Evolutionary conservation across 2,329 filamentous ascomycete genomes (phyloP), one percentile per base, ranked within the genome.

Genomic region (Colletotrichum sp.): DNA sequence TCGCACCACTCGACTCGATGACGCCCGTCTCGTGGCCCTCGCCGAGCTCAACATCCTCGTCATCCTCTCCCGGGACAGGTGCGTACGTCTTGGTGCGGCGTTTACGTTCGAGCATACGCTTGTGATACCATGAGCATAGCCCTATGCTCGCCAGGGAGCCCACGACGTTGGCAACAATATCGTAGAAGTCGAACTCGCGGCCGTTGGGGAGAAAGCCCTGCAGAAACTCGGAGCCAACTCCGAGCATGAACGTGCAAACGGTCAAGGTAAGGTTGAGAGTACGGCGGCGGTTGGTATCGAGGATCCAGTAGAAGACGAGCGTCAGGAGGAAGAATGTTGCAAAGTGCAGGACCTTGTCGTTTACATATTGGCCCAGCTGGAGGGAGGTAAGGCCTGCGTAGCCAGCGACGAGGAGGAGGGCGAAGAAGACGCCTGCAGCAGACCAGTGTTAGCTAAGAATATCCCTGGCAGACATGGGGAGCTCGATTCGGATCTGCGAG

Each of bases 281-380:
- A 79, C 96, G 95, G 68, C 96, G 93, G 78, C 97, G 95, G 78
- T 93, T 94, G 69, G 96, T 98, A 84, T 99, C 97, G 80, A 98
- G 87, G 83, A 98, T 95, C 96, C 97, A 99, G 91, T 99, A 99
- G 90, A 99, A 99, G 80, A 91, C 87, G 78, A 95, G 86, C 18
- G 96, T 98, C 69, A 99, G 90, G 79, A 95, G 83, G 89, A 99
- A 98, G 88, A 99, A 99, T 81, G 95, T 96, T 75, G 96, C 77
- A 80, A 95, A 90, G 86, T 99, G 97, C 32, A 99, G 90, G 81
- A 94, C 88, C 86, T 99, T 99, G 90, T 98, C 96, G 88, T 98
- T 96, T 83, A 96, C 90, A 81, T 89, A 84, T 77, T 85, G 80
- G 77, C 86, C 86, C 79, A 92, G 81, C 78, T 92, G 90, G 71